Evolutionary conservation across 1,284 basidiomycete species (phyloP).

Genomic region (Tylopilus sp.): DNA sequence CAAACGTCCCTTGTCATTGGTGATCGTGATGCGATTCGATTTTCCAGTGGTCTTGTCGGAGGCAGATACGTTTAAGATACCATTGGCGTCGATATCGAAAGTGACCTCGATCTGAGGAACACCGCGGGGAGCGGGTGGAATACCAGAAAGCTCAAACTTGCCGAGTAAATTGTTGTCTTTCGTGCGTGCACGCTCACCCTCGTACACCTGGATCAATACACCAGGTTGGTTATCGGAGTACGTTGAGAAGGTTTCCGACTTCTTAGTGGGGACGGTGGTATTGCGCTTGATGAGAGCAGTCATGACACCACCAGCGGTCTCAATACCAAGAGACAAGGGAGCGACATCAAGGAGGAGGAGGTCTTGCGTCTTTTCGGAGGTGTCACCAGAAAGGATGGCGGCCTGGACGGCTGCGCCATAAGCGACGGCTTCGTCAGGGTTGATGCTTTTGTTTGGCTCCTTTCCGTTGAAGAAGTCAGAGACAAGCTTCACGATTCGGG

Average conservation of each 20-base stretch:
- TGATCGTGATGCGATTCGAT: slow-evolving; percentile 94
- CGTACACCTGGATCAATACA: slow-evolving; percentile 98
- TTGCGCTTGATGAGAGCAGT: slow-evolving; percentile 97
- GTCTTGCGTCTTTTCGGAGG: slow-evolving; percentile 97
- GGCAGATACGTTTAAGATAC: slow-evolving; percentile 87
- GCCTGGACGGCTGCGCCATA: slow-evolving; percentile 99
- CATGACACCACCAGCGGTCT: slow-evolving; percentile 99
- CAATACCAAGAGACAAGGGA: slow-evolving; percentile 95
- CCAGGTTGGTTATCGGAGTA: slow-evolving; percentile 99
- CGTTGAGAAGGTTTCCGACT: slow-evolving; percentile 98
- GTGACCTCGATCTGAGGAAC: slow-evolving; percentile 95
- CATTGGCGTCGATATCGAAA: slow-evolving; percentile 93
- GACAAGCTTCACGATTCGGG: slow-evolving; percentile 96
- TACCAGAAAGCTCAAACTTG: slow-evolving; percentile 91
- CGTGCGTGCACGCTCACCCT: slow-evolving; percentile 98
- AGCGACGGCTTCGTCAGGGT: slow-evolving; percentile 99
- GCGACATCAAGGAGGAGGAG: slow-evolving; percentile 96
- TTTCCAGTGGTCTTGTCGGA: slow-evolving; percentile 96
- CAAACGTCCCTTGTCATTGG: slow-evolving; percentile 97
- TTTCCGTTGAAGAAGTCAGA: slow-evolving; percentile 99
- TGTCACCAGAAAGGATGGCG: slow-evolving; percentile 96
- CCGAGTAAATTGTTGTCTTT: slow-evolving; percentile 99
- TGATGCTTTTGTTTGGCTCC: slow-evolving; percentile 96
- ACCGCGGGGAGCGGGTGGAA: slow-evolving; percentile 93
- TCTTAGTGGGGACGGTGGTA: slow-evolving; percentile 98